Evolutionary conservation across 163 green algal genomes (phyloP), one percentile per base, ranked within the genome.

Genomic region (Coccomyxa subellipsoidea): DNA sequence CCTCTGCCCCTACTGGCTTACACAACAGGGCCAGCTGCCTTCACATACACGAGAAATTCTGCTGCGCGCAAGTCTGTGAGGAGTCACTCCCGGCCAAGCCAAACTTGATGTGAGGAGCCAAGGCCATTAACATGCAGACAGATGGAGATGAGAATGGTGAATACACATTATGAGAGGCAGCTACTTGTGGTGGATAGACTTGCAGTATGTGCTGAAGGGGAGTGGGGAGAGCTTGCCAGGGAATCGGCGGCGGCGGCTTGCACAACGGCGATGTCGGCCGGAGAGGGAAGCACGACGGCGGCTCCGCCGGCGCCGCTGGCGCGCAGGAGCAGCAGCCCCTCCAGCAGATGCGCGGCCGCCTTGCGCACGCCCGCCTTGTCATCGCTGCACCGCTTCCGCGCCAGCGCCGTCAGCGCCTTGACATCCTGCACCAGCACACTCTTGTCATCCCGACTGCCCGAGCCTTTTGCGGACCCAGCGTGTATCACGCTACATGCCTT

Each of bases 331-430:
- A 93, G 77, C 76, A 90, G 38, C 7, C 78, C 84, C 80, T 92
- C 88, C 83, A 96, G 88, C 78, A 94, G 88, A 86, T 86, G 71
- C 81, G 95, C 72, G 25, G 83, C 91, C 29, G 86, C 87, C 77
- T 93, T 93, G 75, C 93, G 89, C 76, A 95, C 93, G 0, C 84
- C 80, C 23, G 88, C 93, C 83, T 95, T 95, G 38, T 92, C 87
- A 81, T 97, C 93, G 7, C 81, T 71, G 78, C 85, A 89, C 29
- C 92, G 91, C 9, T 83, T 73, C 81, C 90, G 85, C 47, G 89
- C 89, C 75, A 92, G 82, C 10, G 76, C 36, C 53, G 88, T 78
- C 34, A 94, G 80, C 27, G 84, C 77, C 7, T 76, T 69, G 21
- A 93, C 75, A 79, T 95, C 89, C 88, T 93, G 86, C 36, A 34